Base-by-base conservation (phyloP, 345 rosid species). In the Cardiospermum halicacabum region DNA sequence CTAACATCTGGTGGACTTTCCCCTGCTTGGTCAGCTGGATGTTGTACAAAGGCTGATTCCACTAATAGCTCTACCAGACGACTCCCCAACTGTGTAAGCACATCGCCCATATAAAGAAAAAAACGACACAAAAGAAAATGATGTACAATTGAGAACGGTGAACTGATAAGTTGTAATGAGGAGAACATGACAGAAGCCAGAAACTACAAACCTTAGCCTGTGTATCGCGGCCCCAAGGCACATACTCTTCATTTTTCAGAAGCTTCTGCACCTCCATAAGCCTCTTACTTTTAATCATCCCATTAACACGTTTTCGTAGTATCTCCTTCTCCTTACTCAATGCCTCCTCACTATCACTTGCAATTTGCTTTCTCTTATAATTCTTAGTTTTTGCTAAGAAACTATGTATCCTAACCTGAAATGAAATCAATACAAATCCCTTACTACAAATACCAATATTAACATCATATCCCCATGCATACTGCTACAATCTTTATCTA, bases 181-280 rank as follows among this genome's bases (percentile, higher is more conserved):
- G 61, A 31, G 39, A 2, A 60, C 10, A 56, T 13, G 43, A 30
- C 21, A 55, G 56, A 56, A 4, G 66, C 55, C 47, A 69, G 79
- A 72, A 56, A 90, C 98, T 47, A 69, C 80, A 72, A 58, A 93
- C 98, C 97, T 88, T 88, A 57, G 97, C 97, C 72, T 88, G 97
- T 62, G 80, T 79, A 72, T 77, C 96, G 67, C 94, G 78, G 65
- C 86, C 86, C 98, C 98, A 93, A 60, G 92, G 92, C 84, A 83
- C 75, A 51, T 40, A 53, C 64, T 85, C 92, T 67, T 86, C 94
- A 71, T 47, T 67, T 74, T 72, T 89, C 69, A 88, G 88, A 61
- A 93, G 79, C 74, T 85, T 90, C 27, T 80, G 73, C 63, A 82
- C 96, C 76, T 93, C 85, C 10, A 70, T 30, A 56, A 84, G 81